Percentiles rank a stretch among this genome's conserved stretches.
These are phyloP conservation scores for Globisporangium rhizosaccharum DNA, from an alignment of 352 stramenopile genomes.

Conservation along the genomic window DNA sequence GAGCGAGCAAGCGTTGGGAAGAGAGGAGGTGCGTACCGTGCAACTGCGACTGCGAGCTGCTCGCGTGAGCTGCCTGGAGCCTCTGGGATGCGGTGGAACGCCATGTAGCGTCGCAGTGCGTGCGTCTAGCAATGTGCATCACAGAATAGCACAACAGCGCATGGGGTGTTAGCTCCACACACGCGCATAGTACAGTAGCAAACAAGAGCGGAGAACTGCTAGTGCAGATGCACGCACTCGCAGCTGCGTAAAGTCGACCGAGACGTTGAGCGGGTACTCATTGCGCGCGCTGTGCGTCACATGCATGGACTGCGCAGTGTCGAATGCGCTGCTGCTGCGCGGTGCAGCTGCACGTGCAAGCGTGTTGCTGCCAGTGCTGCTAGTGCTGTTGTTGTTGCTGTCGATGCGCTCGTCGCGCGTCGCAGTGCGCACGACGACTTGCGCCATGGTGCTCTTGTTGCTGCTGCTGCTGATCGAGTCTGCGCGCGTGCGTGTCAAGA, in stretches of 20 bases:
- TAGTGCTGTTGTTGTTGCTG: background rate
- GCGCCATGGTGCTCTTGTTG: background rate
- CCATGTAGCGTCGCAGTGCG: conserved; percentile 58
- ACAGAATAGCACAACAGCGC: background rate
- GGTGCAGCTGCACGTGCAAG: background rate
- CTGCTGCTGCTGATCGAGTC: background rate
- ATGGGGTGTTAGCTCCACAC: too few species aligned
- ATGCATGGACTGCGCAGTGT: background rate
- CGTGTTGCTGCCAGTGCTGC: background rate
- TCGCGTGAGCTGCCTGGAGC: conserved; percentile 39
- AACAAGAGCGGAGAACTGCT: background rate
- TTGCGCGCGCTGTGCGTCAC: conserved; percentile 17
- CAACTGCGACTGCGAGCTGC: conserved; percentile 55
- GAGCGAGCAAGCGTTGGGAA: background rate
- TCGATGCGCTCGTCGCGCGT: background rate
- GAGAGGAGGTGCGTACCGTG: conserved; percentile 26
- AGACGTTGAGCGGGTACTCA: conserved; percentile 55
- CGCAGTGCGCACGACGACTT: background rate
- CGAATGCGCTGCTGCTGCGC: background rate
- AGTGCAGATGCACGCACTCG: conserved; percentile 24
- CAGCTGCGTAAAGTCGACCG: conserved; percentile 69
- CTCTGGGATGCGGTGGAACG: conserved; percentile 51
- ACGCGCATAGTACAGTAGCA: background rate
- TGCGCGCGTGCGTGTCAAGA: background rate
- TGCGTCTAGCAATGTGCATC: conserved; percentile 19